Evolutionary conservation across 805 yeast genomes (phyloP).

Genomic region (Kuraishia borneana): DNA sequence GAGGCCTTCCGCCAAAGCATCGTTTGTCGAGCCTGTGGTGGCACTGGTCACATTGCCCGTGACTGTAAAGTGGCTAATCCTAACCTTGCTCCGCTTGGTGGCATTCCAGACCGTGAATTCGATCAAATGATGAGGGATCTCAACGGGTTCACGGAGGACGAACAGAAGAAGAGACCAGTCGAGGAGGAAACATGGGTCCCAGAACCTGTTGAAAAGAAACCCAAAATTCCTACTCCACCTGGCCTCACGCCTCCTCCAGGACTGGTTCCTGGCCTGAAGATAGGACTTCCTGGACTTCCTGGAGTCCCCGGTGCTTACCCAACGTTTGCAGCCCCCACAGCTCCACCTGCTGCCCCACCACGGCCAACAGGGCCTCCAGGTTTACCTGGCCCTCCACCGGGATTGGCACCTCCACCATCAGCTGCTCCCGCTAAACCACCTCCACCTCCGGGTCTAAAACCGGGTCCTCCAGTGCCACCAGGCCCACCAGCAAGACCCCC

Average conservation of each 20-base stretch:
- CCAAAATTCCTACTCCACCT: conserved; percentile 12
- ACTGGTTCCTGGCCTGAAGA: conserved; percentile 1
- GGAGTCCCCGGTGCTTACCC: conserved; percentile 5
- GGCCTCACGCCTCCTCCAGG: conserved; percentile 8
- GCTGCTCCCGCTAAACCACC: conserved; percentile 9
- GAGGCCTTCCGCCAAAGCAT: conserved; percentile 40
- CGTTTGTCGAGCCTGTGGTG: conserved; percentile 71
- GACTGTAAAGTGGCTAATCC: conserved; percentile 55
- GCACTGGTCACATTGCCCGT: conserved; percentile 74
- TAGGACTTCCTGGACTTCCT: conserved; percentile 13
- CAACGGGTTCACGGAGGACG: conserved; percentile 16
- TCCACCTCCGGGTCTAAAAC: conserved; percentile 8
- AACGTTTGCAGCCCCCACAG: conserved; percentile 13
- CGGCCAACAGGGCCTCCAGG: conserved; percentile 13
- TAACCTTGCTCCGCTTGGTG: conserved; percentile 4
- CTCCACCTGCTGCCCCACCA: conserved; percentile 12
- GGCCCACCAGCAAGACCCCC: conserved; percentile 8
- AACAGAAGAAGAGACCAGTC: conserved; percentile 1
- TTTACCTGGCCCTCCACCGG: conserved; percentile 1
- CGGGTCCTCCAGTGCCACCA: conserved; percentile 13
- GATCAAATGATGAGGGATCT: conserved; percentile 40
- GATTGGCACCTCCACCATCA: conserved; percentile 15
- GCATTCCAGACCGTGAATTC: conserved; percentile 31
- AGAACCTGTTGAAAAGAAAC: not conserved
- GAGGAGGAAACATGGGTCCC: not conserved